Conservation (phyloP, 441 rosid species). For the Eutrema salsugineum region DNA sequence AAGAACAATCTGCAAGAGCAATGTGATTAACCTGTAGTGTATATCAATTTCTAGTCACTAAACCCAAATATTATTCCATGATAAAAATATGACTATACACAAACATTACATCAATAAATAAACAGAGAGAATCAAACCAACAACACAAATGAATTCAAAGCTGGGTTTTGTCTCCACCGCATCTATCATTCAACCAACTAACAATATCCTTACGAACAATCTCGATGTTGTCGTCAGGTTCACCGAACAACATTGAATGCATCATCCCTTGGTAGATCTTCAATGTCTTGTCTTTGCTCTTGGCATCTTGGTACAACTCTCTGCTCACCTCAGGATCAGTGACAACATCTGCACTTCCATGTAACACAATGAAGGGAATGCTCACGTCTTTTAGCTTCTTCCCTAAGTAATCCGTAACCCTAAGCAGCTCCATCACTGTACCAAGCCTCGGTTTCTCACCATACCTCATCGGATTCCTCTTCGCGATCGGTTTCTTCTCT, state of each 20-base stretch:
- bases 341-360: slow-evolving; percentile 80
- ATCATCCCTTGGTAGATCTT: slow-evolving; percentile 79
- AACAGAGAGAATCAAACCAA: background rate
- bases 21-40: background rate
- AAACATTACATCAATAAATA: background rate
- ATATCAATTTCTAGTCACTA: background rate
- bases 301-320: slow-evolving; percentile 52
- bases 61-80: background rate
- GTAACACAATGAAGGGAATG: slow-evolving; percentile 68
- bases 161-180: slow-evolving; percentile 28
- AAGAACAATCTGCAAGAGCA: background rate
- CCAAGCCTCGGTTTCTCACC: slow-evolving; percentile 80
- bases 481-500: slow-evolving; percentile 51
- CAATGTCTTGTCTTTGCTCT: slow-evolving; percentile 61
- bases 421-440: slow-evolving; percentile 67
- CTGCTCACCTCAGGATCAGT: slow-evolving; percentile 84
- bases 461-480: slow-evolving; percentile 66
- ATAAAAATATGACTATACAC: slow-evolving; percentile 16
- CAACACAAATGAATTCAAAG: background rate
- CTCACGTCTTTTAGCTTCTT: slow-evolving; percentile 48
- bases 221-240: slow-evolving; percentile 59
- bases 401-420: slow-evolving; percentile 61
- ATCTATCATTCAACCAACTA: slow-evolving; percentile 59
- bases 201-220: slow-evolving; percentile 54
- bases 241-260: slow-evolving; percentile 83